These are phyloP conservation scores for Paraglomus occultum DNA, from an alignment of 192 early-diverging fungal genomes.

Conservation along the genomic window DNA sequence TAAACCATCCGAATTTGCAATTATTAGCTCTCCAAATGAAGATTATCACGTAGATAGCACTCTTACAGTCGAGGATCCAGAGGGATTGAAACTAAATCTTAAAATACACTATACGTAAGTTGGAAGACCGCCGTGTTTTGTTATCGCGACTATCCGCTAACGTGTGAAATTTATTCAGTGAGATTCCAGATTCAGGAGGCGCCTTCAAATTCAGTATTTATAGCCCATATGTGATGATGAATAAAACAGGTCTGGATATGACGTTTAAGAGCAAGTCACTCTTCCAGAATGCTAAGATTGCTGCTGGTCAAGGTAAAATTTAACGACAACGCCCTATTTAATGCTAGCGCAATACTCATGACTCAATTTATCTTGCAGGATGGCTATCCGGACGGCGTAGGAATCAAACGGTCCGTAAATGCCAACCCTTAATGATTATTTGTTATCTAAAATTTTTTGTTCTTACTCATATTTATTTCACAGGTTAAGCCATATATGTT, in stretches of 20 bases:
- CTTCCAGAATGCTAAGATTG: slow-evolving; percentile 69
- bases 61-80: slow-evolving; percentile 64
- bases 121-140: background rate
- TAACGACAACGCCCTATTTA: background rate
- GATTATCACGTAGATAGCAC: slow-evolving; percentile 76
- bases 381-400: background rate
- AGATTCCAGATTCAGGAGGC: slow-evolving; percentile 64
- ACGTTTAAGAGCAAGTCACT: slow-evolving; percentile 77
- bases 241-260: slow-evolving; percentile 84
- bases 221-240: slow-evolving; percentile 91
- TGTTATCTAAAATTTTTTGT: slow-evolving; percentile 20
- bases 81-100: slow-evolving; percentile 62
- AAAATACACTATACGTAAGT: slow-evolving; percentile 58
- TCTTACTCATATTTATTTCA: background rate
- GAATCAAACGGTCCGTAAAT: too few relatives aligned
- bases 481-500: slow-evolving; percentile 84
- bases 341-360: background rate
- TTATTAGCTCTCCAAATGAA: slow-evolving; percentile 78
- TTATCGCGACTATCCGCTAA: background rate
- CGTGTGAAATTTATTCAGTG: slow-evolving; percentile 35
- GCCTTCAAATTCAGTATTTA: slow-evolving; percentile 85
- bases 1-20: slow-evolving; percentile 72
- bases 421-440: slow-evolving; percentile 22
- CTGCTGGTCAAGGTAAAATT: slow-evolving; percentile 61
- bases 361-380: background rate